phyloP scores from a whole-genome alignment of 2,329 filamentous ascomycete species.

The Colletotrichum scovillei region DNA sequence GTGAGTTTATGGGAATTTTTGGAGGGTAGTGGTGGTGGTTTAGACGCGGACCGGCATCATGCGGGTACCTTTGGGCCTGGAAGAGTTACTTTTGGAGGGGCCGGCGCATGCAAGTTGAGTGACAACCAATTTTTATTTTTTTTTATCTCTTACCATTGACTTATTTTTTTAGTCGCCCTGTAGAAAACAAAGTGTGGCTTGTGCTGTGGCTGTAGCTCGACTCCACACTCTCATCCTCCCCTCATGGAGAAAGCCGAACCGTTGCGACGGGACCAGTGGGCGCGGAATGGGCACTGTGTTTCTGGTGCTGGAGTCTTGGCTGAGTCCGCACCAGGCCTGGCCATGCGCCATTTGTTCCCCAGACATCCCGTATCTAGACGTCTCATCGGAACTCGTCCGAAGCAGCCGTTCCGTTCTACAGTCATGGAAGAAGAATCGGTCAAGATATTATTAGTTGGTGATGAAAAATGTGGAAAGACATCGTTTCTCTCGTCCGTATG shows the following conservation, averaged over 20 bases:
- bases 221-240: not conserved
- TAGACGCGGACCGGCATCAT: conserved; percentile 8
- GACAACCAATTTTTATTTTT: not conserved
- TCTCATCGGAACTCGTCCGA: not conserved
- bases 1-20: conserved; percentile 19
- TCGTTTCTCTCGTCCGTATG: conserved; percentile 69
- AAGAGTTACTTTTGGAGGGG: conserved; percentile 17
- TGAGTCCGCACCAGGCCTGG: not conserved
- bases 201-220: not conserved
- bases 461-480: conserved; percentile 69
- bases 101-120: not conserved
- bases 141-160: not conserved
- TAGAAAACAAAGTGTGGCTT: conserved; percentile 14
- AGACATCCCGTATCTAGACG: conserved; percentile 26
- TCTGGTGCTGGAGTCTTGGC: not conserved
- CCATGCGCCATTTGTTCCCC: conserved; percentile 34
- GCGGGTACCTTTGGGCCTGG: conserved; percentile 21
- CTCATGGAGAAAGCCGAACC: conserved; percentile 32
- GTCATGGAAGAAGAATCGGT: conserved; percentile 61
- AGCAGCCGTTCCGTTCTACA: not conserved
- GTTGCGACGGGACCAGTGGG: conserved; percentile 1
- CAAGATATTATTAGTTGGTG: conserved; percentile 68
- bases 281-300: not conserved
- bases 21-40: not conserved
- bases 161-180: not conserved